These are phyloP conservation scores for Triticum monococcum DNA, from an alignment of 176 grass and related monocot genomes.

Conservation along the genomic window DNA sequence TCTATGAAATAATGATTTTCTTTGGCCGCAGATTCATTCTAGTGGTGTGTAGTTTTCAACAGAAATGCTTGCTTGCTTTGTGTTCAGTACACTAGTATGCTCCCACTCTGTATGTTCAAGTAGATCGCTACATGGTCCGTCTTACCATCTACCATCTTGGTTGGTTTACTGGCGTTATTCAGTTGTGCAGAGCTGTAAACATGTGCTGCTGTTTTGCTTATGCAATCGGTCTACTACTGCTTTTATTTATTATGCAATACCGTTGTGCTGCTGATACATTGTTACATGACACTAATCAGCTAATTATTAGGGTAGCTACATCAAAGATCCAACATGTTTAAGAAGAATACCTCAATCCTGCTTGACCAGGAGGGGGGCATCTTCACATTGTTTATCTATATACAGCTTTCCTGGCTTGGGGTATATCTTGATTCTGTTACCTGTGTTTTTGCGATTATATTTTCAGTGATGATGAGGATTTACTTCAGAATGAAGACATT, in stretches of 20 bases:
- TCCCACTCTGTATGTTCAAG: too few species aligned
- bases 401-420: too few species aligned
- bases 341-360: not conserved
- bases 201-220: not conserved
- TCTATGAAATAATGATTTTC: too few species aligned
- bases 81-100: too few species aligned
- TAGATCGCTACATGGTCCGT: too few species aligned
- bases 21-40: too few species aligned
- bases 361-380: not conserved
- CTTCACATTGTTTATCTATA: not conserved
- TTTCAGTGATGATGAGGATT: constrained; percentile 74
- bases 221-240: not conserved
- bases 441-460: not conserved
- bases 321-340: not conserved
- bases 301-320: not conserved
- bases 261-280: not conserved
- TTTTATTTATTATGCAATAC: not conserved
- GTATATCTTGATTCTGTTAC: not conserved
- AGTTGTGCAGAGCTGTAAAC: not conserved
- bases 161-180: not conserved
- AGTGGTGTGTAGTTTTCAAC: too few species aligned
- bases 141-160: not conserved
- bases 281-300: not conserved
- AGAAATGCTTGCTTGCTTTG: too few species aligned
- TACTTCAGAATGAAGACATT: constrained; percentile 54